Base-by-base conservation (phyloP, 208 protist species). In the Angomonas desouzai region DNA sequence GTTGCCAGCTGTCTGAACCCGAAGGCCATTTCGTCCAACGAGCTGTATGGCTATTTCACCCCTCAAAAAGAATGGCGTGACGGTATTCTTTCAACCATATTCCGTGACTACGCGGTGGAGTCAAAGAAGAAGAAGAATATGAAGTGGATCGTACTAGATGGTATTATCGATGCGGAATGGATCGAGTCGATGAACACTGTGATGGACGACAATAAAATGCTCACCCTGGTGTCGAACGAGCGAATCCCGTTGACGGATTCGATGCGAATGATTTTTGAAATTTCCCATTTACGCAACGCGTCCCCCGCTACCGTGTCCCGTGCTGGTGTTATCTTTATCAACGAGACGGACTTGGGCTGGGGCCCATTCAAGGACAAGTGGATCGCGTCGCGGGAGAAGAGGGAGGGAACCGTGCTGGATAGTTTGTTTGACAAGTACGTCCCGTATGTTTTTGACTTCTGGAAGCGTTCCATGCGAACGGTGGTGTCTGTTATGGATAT, bases 121-220 rank as follows among this genome's bases (percentile, higher is more conserved):
- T 96, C 96, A 16, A 94, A 98, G 77, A 97, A 96, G 74, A 90
- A 92, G 69, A 92, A 89, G 65, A 89, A 97, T 75, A 93, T 85
- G 84, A 97, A 99, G 75, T 99, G 97, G 97, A 98, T 99, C 53
- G 93, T 99, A 18, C 83, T 99, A 29, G 98, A 99, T 74, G 98
- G 92, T 68, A 97, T 99, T 83, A 98, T 99, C 63, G 98, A 99
- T 77, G 91, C 98, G 1, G 93, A 98, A 72, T 99, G 98, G 98
- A 99, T 99, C 75, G 98, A 99, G 79, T 99, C 97, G 28, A 96
- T 99, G 89, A 99, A 99, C 87, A 99, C 98, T 32, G 98, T 99
- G 29, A 99, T 99, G 96, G 96, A 99, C 76, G 96, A 98, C 75
- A 99, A 99, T 79, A 99, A 99, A 77, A 97, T 99, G 81, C 85